These are phyloP conservation scores for Neurospora sp. DNA, from an alignment of 495 filamentous ascomycete species.

Conservation along the genomic window DNA sequence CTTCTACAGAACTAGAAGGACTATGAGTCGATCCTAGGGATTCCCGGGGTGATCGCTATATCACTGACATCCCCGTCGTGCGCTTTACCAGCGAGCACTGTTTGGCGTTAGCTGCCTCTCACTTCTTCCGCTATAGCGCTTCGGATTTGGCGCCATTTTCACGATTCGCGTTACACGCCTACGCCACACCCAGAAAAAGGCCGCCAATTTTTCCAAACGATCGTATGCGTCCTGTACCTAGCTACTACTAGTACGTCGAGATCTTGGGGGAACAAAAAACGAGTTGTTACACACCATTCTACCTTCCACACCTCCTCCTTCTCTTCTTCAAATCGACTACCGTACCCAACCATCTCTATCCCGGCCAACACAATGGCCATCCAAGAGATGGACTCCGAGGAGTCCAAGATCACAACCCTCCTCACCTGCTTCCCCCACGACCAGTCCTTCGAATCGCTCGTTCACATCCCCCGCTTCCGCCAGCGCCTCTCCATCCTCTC, in stretches of 20 bases:
- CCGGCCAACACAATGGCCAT: neutral
- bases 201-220: neutral
- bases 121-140: neutral
- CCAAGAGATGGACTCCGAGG: neutral
- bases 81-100: neutral
- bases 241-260: neutral
- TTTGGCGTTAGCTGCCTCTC: neutral
- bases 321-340: neutral
- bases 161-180: neutral
- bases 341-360: neutral
- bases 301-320: neutral
- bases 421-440: neutral
- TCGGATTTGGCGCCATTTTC: neutral
- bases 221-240: neutral
- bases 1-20: neutral
- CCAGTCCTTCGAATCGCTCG: neutral
- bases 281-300: neutral
- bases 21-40: neutral
- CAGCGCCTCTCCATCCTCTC: neutral
- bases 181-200: neutral
- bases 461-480: neutral
- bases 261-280: neutral
- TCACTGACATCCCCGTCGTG: neutral
- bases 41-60: neutral
- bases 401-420: neutral